A percentile compares a stretch with the other conserved stretches of the same genome.
Evolutionary conservation across 75 land plant genomes (phyloP).

Genomic region (Selaginella moellendorffii): DNA sequence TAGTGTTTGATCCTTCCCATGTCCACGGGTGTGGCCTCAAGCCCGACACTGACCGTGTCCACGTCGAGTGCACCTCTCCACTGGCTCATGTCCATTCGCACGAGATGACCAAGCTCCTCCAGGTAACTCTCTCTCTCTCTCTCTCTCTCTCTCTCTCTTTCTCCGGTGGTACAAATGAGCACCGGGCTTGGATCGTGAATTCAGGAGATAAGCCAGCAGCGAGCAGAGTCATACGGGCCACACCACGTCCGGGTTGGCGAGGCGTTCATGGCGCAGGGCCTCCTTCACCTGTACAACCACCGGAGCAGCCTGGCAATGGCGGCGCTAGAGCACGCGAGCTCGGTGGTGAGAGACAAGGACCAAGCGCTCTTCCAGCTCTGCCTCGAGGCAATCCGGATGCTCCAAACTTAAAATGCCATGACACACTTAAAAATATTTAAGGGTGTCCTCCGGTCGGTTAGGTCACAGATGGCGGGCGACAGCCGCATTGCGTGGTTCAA

Average conservation of each 20-base stretch:
- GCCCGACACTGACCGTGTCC: not conserved
- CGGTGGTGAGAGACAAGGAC: not conserved
- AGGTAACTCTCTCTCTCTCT: not conserved
- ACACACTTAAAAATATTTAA: no score
- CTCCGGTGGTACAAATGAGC: no score
- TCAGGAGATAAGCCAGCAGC: not conserved
- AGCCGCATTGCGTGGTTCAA: constrained; percentile 8
- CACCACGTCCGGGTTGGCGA: not conserved
- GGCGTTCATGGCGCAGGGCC: not conserved
- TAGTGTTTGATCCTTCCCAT: not conserved
- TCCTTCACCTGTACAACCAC: not conserved
- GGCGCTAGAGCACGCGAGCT: not conserved
- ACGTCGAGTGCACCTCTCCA: not conserved
- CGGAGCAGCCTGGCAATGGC: not conserved
- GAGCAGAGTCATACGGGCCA: not conserved
- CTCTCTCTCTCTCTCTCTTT: not conserved
- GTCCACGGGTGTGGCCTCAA: not conserved
- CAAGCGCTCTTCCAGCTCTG: not conserved
- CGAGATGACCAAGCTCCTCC: not conserved
- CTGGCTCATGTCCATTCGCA: not conserved
- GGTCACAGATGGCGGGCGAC: no score
- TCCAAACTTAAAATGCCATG: no score
- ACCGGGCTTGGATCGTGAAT: no score
- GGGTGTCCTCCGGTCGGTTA: no score
- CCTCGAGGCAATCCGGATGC: not conserved